phyloP scores from a whole-genome alignment of 805 yeast genomes.

The Zygoascus flipseniorum region DNA sequence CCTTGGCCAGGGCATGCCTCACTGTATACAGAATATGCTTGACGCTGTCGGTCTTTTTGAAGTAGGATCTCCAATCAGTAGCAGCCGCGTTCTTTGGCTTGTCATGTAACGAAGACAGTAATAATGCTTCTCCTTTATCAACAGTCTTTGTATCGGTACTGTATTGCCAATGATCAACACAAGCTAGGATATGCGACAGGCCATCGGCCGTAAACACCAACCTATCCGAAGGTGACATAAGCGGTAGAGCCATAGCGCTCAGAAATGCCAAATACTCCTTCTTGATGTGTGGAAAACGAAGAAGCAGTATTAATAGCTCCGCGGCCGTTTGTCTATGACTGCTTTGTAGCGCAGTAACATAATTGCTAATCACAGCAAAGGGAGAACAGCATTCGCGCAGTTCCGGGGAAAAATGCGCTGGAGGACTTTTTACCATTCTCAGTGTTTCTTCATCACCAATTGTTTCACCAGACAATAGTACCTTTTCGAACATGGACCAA shows the following conservation, averaged over 20 bases:
- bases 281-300: conserved; percentile 24
- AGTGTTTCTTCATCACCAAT: conserved; percentile 6
- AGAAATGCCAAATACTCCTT: conserved; percentile 14
- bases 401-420: conserved; percentile 9
- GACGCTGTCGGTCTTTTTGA: conserved; percentile 7
- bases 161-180: conserved; percentile 19
- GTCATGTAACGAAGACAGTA: conserved; percentile 11
- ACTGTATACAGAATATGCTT: conserved; percentile 10
- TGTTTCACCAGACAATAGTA: conserved; percentile 13
- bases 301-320: conserved; percentile 15
- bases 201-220: conserved; percentile 13
- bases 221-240: conserved; percentile 8
- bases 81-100: not conserved
- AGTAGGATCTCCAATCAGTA: conserved; percentile 17
- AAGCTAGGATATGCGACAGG: conserved; percentile 14
- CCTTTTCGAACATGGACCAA: conserved; percentile 23
- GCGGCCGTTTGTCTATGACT: conserved; percentile 15
- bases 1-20: conserved; percentile 15
- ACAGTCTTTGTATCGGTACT: conserved; percentile 1
- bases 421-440: conserved; percentile 5
- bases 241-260: conserved; percentile 14
- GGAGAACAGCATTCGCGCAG: conserved; percentile 27
- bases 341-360: conserved; percentile 6
- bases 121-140: conserved; percentile 9
- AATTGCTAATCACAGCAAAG: conserved; percentile 22